Evolutionary conservation across 2,329 filamentous ascomycete species (phyloP).

Genomic region (Aquanectria penicillioides): DNA sequence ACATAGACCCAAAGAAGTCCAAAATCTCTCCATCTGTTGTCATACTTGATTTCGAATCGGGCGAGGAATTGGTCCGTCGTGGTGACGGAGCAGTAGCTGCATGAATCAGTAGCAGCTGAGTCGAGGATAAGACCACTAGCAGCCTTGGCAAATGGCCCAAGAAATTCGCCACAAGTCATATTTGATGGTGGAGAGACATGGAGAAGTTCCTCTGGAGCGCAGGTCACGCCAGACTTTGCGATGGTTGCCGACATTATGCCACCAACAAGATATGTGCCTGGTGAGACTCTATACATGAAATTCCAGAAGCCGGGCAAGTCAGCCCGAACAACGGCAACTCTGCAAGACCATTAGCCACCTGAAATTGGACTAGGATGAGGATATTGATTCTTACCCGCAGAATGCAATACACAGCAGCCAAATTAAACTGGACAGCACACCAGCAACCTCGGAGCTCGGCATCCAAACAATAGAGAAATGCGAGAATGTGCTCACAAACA

Average conservation of each 20-base stretch:
- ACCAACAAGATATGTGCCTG: slow-evolving; percentile 76
- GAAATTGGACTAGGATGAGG: slow-evolving; percentile 48
- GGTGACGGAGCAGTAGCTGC: slow-evolving; percentile 12
- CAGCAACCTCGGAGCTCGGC: slow-evolving; percentile 61
- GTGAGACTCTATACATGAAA: slow-evolving; percentile 77
- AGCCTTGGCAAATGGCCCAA: slow-evolving; percentile 54
- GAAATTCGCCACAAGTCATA: slow-evolving; percentile 64
- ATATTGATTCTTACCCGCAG: slow-evolving; percentile 52
- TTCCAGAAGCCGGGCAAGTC: slow-evolving; percentile 76
- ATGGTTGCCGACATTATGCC: slow-evolving; percentile 71
- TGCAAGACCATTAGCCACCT: slow-evolving; percentile 23
- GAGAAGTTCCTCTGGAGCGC: slow-evolving; percentile 71
- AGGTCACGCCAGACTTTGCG: slow-evolving; percentile 66
- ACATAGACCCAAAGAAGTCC: slow-evolving; percentile 20
- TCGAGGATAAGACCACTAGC: slow-evolving; percentile 55
- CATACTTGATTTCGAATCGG: slow-evolving; percentile 1
- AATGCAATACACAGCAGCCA: slow-evolving; percentile 71
- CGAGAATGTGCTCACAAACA: slow-evolving; percentile 73
- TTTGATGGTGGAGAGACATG: slow-evolving; percentile 65
- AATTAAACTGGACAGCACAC: slow-evolving; percentile 69
- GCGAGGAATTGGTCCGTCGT: slow-evolving; percentile 6
- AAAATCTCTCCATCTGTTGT: slow-evolving; percentile 18
- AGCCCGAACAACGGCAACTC: slow-evolving; percentile 67
- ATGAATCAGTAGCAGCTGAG: background rate
- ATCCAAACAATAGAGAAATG: slow-evolving; percentile 70